Conservation (phyloP, 2,329 filamentous ascomycete species). For the Aspergillus fijiensis region DNA sequence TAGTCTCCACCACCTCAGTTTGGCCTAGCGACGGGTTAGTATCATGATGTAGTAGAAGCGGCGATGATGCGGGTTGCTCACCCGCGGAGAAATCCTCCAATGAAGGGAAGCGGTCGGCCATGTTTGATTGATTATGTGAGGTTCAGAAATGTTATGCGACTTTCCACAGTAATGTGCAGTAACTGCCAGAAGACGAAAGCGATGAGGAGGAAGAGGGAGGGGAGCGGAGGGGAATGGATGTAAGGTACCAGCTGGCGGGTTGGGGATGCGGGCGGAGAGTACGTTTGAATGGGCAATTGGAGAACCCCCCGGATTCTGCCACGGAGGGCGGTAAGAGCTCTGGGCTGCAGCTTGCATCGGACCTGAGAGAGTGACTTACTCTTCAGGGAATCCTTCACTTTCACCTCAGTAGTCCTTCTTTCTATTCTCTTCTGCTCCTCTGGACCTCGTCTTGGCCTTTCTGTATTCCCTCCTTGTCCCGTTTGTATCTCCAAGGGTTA, state of each 20-base stretch:
- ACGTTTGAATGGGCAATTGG: slow-evolving; percentile 1
- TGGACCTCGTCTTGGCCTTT: background rate
- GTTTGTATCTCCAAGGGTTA: background rate
- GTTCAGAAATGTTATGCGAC: background rate
- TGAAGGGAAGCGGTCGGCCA: slow-evolving; percentile 78
- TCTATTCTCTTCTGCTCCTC: background rate
- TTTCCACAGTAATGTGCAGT: background rate
- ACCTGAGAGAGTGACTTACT: slow-evolving; percentile 13
- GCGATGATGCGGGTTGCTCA: slow-evolving; percentile 34
- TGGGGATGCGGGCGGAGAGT: slow-evolving; percentile 12
- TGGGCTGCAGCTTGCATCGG: slow-evolving; percentile 10
- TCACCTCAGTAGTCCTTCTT: background rate
- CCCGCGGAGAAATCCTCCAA: slow-evolving; percentile 72
- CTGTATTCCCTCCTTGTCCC: background rate
- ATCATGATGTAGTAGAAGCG: slow-evolving; percentile 19
- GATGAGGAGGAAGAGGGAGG: slow-evolving; percentile 10
- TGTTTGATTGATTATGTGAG: slow-evolving; percentile 33
- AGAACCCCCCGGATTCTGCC: slow-evolving; percentile 20
- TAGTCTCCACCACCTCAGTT: slow-evolving; percentile 33
- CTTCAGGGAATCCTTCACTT: slow-evolving; percentile 5
- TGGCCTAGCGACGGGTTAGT: slow-evolving; percentile 35
- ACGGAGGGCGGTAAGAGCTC: slow-evolving; percentile 19
- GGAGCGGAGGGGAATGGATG: slow-evolving; percentile 13
- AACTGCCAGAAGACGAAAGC: background rate
- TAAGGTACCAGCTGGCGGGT: slow-evolving; percentile 24